Evolutionary conservation across 1,284 basidiomycete species (phyloP).

Genomic region (Ustilago bromivora): DNA sequence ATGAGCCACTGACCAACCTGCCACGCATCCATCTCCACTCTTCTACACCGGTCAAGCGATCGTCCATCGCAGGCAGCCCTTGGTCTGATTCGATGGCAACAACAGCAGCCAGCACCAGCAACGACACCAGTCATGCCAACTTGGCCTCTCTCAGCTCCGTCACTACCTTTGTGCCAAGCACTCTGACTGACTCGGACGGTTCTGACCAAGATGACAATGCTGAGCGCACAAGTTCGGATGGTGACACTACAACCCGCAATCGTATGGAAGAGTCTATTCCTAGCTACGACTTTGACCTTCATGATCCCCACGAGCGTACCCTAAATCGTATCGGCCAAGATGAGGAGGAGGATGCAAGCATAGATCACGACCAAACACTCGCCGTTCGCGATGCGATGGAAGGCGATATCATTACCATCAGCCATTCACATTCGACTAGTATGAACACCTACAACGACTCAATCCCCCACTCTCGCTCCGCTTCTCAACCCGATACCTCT

Average conservation of each 20-base stretch:
- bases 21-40: slow-evolving; percentile 19
- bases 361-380: slow-evolving; percentile 16
- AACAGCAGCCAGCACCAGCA: slow-evolving; percentile 6
- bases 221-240: background rate
- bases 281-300: slow-evolving; percentile 35
- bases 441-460: slow-evolving; percentile 25
- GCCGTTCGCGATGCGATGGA: slow-evolving; percentile 21
- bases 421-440: slow-evolving; percentile 35
- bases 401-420: slow-evolving; percentile 36
- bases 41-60: slow-evolving; percentile 22
- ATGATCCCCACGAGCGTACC: slow-evolving; percentile 32
- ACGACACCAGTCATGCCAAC: slow-evolving; percentile 3
- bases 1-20: slow-evolving; percentile 17
- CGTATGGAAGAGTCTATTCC: slow-evolving; percentile 14
- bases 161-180: slow-evolving; percentile 42
- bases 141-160: slow-evolving; percentile 32
- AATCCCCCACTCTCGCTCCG: slow-evolving; percentile 13
- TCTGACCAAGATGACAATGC: slow-evolving; percentile 26
- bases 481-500: slow-evolving; percentile 13
- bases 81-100: slow-evolving; percentile 17
- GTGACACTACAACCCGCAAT: background rate
- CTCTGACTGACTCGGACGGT: slow-evolving; percentile 3
- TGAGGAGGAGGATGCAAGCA: background rate
- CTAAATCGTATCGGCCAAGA: background rate
- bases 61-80: slow-evolving; percentile 2